A percentile compares a stretch with the other conserved stretches of the same genome.
phyloP scores from a whole-genome alignment of 2,329 filamentous ascomycete genomes.

The Xylariaceae sp. region DNA sequence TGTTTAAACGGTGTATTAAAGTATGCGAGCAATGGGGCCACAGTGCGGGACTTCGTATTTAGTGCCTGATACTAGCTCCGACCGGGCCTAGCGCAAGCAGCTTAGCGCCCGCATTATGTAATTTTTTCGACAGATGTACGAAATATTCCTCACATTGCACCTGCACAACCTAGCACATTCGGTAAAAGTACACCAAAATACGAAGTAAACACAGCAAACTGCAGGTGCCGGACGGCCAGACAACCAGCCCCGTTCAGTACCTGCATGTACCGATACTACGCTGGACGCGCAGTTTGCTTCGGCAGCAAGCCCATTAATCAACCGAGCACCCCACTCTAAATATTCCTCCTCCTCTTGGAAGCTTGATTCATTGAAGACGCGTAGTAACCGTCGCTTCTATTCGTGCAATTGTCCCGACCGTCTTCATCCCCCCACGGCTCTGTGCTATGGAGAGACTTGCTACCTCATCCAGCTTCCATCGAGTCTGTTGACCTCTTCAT shows the following conservation, averaged over 20 bases:
- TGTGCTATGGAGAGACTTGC: not conserved
- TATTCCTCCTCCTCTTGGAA: not conserved
- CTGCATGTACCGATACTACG: no score
- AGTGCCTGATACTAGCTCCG: no score
- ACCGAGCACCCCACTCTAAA: not conserved
- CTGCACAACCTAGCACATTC: not conserved
- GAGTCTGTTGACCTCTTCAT: not conserved
- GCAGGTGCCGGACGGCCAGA: no score
- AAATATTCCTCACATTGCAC: not conserved
- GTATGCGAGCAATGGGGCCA: not conserved
- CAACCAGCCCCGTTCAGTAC: no score
- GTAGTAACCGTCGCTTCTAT: not conserved
- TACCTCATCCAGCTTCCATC: not conserved
- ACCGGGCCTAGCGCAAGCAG: no score
- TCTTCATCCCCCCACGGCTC: not conserved
- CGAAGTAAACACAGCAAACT: not conserved
- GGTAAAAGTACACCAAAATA: not conserved
- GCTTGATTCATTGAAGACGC: not conserved
- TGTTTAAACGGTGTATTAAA: not conserved
- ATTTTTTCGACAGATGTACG: not conserved
- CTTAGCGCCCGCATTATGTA: not conserved
- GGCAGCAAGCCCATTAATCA: not conserved
- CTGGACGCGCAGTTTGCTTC: no score
- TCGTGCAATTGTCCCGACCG: not conserved
- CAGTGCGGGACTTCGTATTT: not conserved